Evolutionary conservation across 129 eudicot species (phyloP).

Genomic region (Chrysanthemum seticuspe): DNA sequence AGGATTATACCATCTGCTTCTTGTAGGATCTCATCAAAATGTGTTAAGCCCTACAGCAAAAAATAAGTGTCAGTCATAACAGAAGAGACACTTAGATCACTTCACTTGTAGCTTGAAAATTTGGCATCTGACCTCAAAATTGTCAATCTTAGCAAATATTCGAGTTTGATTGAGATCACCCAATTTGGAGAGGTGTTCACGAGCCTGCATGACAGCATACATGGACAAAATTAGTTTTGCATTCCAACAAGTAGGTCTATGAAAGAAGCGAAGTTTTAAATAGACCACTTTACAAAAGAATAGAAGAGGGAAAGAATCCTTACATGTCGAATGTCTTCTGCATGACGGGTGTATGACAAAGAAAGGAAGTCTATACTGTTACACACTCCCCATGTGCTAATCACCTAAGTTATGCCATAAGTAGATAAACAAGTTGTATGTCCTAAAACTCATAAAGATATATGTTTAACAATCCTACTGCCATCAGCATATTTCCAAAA

Average conservation of each 20-base stretch:
- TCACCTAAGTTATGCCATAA: slow-evolving; percentile 39
- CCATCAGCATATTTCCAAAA: background rate
- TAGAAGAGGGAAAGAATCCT: slow-evolving; percentile 16
- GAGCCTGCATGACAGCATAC: slow-evolving; percentile 47
- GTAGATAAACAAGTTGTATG: background rate
- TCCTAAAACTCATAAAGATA: background rate
- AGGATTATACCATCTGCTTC: slow-evolving; percentile 92
- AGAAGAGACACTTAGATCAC: background rate
- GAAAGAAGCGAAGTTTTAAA: background rate
- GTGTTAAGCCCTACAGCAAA: slow-evolving; percentile 55
- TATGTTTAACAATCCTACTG: too few species aligned
- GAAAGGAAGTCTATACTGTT: slow-evolving; percentile 86
- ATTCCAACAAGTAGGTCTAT: background rate
- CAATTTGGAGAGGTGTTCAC: slow-evolving; percentile 63
- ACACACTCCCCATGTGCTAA: slow-evolving; percentile 77
- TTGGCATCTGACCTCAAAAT: slow-evolving; percentile 56
- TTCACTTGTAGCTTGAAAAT: slow-evolving; percentile 10
- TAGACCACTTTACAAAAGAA: background rate
- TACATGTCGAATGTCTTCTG: slow-evolving; percentile 81
- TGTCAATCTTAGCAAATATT: slow-evolving; percentile 76
- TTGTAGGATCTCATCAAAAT: slow-evolving; percentile 81
- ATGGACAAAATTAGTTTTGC: slow-evolving; percentile 1
- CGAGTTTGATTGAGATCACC: slow-evolving; percentile 73
- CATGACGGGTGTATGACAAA: slow-evolving; percentile 69
- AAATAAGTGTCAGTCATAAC: slow-evolving; percentile 2